Evolutionary conservation across 441 rosid species (phyloP), one percentile per base, ranked within the genome.

Genomic region (Sinapis alba): DNA sequence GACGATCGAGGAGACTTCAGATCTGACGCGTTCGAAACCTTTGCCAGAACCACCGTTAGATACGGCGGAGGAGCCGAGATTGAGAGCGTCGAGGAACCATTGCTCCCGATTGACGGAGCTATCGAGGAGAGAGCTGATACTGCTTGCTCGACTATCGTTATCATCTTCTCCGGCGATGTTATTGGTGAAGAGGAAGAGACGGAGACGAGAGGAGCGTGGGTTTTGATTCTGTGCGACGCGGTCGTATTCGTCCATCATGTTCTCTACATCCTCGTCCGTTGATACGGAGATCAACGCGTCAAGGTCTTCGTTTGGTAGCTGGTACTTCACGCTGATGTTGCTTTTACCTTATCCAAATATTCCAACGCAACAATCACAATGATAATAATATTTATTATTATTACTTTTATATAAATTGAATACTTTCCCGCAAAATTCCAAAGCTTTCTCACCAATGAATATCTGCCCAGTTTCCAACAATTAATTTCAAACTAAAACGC

Each of bases 161-260:
- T 92, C 94, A 18, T 85, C 95, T 5, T 90, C 93, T 5, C 83
- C 87, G 4, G 78, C 71, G 45, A 80, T 9, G 68, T 41, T 54
- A 34, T 73, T 72, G 76, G 80, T 24, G 79, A 92, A 94, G 66
- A 94, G 86, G 47, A 94, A 94, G 20, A 94, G 83, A n/a, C 98
- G 90, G 57, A 90, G 93, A 81, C 97, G 89, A 66, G 90, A 93
- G 16, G 95, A 83, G 53, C 90, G 78, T 10, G 93, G 93, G 76
- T 84, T 92, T n/a, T 79, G 96, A 81, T 86, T 87, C 68, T 77
- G 87, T 36, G 84, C 82, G 19, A 88, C 11, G 64, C 99, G 98
- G 66, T 95, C 98, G 78, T 88, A 92, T 62, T 95, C 99, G 9
- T 95, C 99, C 82, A 95, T 89, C 99, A 95, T 90, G 89, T 95